Evolutionary conservation across 2,329 filamentous ascomycete genomes (phyloP).

Genomic region (Diaporthe nobilis): DNA sequence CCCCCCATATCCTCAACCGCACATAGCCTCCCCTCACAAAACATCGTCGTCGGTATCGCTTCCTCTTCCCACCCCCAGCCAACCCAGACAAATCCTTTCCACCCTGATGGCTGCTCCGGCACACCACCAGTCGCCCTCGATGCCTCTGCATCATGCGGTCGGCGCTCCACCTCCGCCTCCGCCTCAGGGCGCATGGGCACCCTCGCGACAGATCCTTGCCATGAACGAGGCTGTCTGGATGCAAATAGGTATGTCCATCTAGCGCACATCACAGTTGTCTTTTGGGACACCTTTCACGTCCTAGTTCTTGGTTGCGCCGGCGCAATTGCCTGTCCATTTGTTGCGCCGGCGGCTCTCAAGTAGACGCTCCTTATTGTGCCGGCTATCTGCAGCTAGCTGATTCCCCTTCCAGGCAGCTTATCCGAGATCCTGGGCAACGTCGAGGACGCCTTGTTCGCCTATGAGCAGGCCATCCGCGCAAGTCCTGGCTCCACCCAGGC

Average conservation of each 20-base stretch:
- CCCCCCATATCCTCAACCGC: not conserved
- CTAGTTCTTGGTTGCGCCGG: not conserved
- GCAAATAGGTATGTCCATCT: slow-evolving; percentile 81
- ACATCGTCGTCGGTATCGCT: slow-evolving; percentile 10
- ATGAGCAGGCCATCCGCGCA: slow-evolving; percentile 89
- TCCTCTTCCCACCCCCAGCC: slow-evolving; percentile 18
- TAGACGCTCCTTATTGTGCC: slow-evolving; percentile 28
- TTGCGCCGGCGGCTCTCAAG: not conserved
- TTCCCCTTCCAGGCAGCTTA: slow-evolving; percentile 74
- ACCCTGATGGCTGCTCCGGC: slow-evolving; percentile 74
- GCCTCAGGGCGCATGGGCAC: slow-evolving; percentile 69
- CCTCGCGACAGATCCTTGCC: slow-evolving; percentile 80
- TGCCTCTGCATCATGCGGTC: slow-evolving; percentile 70
- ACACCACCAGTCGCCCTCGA: slow-evolving; percentile 83
- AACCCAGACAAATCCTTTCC: slow-evolving; percentile 37
- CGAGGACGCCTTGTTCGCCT: slow-evolving; percentile 90
- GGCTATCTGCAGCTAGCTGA: slow-evolving; percentile 50
- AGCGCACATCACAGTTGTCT: slow-evolving; percentile 26
- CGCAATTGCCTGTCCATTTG: slow-evolving; percentile 3
- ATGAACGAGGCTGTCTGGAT: slow-evolving; percentile 94
- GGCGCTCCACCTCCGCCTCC: slow-evolving; percentile 74
- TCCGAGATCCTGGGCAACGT: slow-evolving; percentile 90
- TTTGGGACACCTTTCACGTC: not conserved
- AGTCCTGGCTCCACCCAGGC: slow-evolving; percentile 91
- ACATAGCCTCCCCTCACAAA: not conserved